Base-by-base conservation (phyloP, 768 basidiomycete genomes). In the Hericium erinaceus region DNA sequence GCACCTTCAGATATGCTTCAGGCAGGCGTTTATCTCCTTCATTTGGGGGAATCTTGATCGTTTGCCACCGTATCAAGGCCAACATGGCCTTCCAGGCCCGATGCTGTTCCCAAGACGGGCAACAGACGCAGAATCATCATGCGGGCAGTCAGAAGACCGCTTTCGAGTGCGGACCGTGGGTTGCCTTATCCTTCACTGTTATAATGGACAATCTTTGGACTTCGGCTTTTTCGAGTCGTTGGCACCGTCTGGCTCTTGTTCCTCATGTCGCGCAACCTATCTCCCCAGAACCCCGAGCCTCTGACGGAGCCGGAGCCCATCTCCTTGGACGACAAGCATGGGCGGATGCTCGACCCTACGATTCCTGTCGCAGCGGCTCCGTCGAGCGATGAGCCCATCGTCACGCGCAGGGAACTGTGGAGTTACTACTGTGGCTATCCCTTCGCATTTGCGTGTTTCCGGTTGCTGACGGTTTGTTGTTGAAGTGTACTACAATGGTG, bases 401-500 rank as follows among this genome's bases (percentile, higher is more conserved):
- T 90, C 4, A 88, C 84, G 16, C 75, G 83, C 52, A 79, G 68
- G 65, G 89, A 92, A 66, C 72, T 92, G 8, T 92, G 89, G 89
- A 82, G 81, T 55, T 92, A 90, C 65, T 90, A 90, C 67, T 60
- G 87, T 88, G 52, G 37, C 82, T 79, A 5, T 22, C 8, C 37
- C 8, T 16, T 12, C 22, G n/a, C 11, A 9, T 16, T 28, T 39
- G 41, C 33, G 40, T 16, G 37, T 54, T 18, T 37, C 44, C 38
- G 39, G 20, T n/a, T 28, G 46, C 57, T 62, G 49, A 55, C 52
- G 39, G 4, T 39, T 16, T 52, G 39, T 24, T 16, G 56, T 20
- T 20, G 49, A 55, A 91, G 89, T 90, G 57, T 90, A 90, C 65
- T 87, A 84, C 70, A 92, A 90, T 58, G 89, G 88, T 54, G 82